These are phyloP conservation scores for Colletotrichum tabaci DNA, from an alignment of 2,329 filamentous ascomycete genomes.

Conservation along the genomic window DNA sequence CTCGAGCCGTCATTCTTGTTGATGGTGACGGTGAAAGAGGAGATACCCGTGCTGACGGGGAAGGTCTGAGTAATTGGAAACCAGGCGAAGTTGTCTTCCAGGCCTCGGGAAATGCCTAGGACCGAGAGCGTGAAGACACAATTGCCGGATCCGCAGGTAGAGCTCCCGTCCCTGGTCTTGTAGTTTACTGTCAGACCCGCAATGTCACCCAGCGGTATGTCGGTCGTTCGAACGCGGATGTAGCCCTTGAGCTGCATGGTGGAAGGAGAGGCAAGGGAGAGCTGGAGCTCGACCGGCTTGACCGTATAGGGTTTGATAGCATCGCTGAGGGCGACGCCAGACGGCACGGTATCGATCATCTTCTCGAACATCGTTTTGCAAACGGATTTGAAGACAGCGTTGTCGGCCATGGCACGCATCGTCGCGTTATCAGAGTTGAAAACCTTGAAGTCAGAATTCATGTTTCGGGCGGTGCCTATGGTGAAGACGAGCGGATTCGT, in stretches of 20 bases:
- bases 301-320: conserved; percentile 70
- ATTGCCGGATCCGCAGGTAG: conserved; percentile 57
- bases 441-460: conserved; percentile 70
- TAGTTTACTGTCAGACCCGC: conserved; percentile 67
- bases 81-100: conserved; percentile 74
- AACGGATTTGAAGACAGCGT: conserved; percentile 59
- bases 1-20: conserved; percentile 63
- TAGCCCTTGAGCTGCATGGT: conserved; percentile 66
- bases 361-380: conserved; percentile 69
- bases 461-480: conserved; percentile 58
- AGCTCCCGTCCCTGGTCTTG: conserved; percentile 67
- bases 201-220: conserved; percentile 58
- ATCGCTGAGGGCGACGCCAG: conserved; percentile 64
- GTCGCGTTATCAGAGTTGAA: conserved; percentile 71
- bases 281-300: conserved; percentile 71
- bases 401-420: conserved; percentile 62
- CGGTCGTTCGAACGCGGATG: conserved; percentile 71
- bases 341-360: conserved; percentile 74
- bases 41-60: conserved; percentile 70
- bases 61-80: conserved; percentile 67
- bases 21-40: conserved; percentile 71
- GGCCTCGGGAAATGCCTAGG: conserved; percentile 67
- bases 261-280: conserved; percentile 66
- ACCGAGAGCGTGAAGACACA: conserved; percentile 63
- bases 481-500: conserved; percentile 70